A percentile compares a stretch with the other conserved stretches of the same genome.
Evolutionary conservation across 2,329 filamentous ascomycete species (phyloP).

Genomic region (Diaporthe longicolla): DNA sequence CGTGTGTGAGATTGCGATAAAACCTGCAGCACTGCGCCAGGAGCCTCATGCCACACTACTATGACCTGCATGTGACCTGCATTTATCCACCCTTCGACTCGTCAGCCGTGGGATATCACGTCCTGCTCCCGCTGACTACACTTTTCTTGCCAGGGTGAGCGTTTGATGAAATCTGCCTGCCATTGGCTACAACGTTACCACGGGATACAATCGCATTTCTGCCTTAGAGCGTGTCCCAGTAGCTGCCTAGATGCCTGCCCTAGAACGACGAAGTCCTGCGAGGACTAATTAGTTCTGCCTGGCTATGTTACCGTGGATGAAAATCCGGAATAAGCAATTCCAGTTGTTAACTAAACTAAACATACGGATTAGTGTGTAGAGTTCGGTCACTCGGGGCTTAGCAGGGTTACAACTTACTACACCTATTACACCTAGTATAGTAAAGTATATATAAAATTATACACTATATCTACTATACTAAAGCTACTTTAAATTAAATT

Average conservation of each 20-base stretch:
- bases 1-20: neutral
- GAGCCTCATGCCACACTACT: conserved; percentile 9
- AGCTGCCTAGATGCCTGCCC: neutral
- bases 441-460: no score
- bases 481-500: no score
- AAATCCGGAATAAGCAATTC: neutral
- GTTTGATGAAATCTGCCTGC: neutral
- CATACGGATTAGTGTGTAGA: neutral
- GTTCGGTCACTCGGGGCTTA: no score
- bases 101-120: neutral
- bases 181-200: conserved; percentile 1
- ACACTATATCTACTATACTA: no score
- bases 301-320: neutral
- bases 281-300: neutral
- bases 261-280: neutral
- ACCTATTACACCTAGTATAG: no score
- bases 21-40: neutral
- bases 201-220: neutral
- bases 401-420: no score
- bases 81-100: conserved; percentile 5
- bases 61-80: conserved; percentile 20
- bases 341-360: neutral
- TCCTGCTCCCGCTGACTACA: neutral
- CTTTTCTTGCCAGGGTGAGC: no score
- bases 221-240: neutral